Conservation (phyloP, 1,284 basidiomycete genomes). For the Ustilago esculenta region DNA sequence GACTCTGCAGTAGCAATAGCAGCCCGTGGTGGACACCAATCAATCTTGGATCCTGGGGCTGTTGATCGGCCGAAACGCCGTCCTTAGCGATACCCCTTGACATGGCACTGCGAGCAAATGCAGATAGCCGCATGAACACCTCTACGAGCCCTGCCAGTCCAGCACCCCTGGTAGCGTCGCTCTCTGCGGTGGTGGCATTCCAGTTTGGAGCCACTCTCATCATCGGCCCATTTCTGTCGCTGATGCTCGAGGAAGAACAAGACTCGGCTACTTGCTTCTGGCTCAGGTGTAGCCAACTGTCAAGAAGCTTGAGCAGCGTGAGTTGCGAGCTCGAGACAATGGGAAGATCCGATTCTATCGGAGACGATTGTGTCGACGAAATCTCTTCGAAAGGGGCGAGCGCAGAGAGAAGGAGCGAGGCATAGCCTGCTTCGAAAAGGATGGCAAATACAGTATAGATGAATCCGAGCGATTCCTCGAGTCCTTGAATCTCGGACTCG, state of each 20-base stretch:
- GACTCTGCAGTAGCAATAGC: slow-evolving; percentile 42
- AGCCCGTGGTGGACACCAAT: slow-evolving; percentile 43
- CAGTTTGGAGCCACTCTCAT: background rate
- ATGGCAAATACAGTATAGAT: slow-evolving; percentile 45
- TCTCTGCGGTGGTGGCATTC: background rate
- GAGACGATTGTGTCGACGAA: background rate
- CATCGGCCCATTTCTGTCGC: background rate
- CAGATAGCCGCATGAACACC: slow-evolving; percentile 21
- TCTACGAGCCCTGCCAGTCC: slow-evolving; percentile 25
- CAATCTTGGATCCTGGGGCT: slow-evolving; percentile 35
- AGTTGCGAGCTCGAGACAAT: slow-evolving; percentile 41
- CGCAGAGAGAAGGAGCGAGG: slow-evolving; percentile 16
- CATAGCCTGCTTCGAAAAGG: slow-evolving; percentile 32
- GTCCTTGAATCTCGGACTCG: slow-evolving; percentile 14
- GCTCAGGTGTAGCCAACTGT: slow-evolving; percentile 40
- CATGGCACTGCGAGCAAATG: slow-evolving; percentile 42
- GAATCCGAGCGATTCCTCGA: slow-evolving; percentile 43
- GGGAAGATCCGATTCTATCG: slow-evolving; percentile 8
- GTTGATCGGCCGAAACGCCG: slow-evolving; percentile 13
- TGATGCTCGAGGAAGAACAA: background rate
- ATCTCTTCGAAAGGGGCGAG: slow-evolving; percentile 27
- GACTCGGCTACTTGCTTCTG: slow-evolving; percentile 13
- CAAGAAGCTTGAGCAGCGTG: slow-evolving; percentile 48
- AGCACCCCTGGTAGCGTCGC: background rate
- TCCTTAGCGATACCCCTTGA: slow-evolving; percentile 20